These are phyloP conservation scores for Penicillium sp. DNA, from an alignment of 2,329 filamentous ascomycete genomes.

Conservation along the genomic window DNA sequence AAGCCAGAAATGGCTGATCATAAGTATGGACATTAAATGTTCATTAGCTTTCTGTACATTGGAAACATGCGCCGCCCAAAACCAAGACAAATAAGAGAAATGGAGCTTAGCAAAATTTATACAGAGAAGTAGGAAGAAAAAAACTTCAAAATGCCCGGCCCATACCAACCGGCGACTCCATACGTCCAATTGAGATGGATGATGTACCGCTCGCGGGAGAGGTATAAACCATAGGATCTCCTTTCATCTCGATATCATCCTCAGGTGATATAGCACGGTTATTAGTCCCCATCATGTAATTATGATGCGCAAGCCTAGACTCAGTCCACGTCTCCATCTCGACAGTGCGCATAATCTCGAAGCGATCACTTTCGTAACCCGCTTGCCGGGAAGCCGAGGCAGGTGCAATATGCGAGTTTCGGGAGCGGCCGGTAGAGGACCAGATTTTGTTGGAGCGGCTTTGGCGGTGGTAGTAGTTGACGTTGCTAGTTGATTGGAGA, in stretches of 20 bases:
- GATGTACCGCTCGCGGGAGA: neutral
- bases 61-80: neutral
- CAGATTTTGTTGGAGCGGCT: slow-evolving; percentile 23
- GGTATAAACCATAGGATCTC: neutral
- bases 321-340: slow-evolving; percentile 38
- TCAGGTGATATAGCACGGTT: neutral
- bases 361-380: slow-evolving; percentile 22
- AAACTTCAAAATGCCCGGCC: neutral
- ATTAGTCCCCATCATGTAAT: neutral
- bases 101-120: neutral
- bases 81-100: neutral
- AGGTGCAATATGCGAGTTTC: slow-evolving; percentile 14
- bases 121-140: neutral
- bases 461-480: slow-evolving; percentile 19
- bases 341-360: slow-evolving; percentile 36
- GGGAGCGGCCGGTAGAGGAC: slow-evolving; percentile 25
- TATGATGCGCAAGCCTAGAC: neutral
- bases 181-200: neutral
- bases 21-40: neutral
- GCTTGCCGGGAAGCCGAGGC: slow-evolving; percentile 11
- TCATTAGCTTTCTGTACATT: neutral
- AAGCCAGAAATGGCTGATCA: neutral
- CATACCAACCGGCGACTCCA: neutral
- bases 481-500: slow-evolving; percentile 28
- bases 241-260: neutral